Conservation (phyloP, 1,284 basidiomycete species). For the Ustilago curta region DNA sequence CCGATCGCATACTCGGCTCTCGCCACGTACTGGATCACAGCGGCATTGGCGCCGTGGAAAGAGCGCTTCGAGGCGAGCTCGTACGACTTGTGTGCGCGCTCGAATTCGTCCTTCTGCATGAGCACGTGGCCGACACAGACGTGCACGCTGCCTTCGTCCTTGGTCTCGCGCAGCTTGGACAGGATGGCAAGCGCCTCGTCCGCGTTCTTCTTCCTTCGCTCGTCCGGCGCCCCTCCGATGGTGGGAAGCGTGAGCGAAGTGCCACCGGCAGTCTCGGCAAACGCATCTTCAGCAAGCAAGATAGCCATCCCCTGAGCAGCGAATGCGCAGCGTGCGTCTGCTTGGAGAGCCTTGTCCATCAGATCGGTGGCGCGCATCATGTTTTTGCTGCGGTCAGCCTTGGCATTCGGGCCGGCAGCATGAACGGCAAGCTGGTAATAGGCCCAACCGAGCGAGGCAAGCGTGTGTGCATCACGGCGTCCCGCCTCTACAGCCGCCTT, state of each 20-base stretch:
- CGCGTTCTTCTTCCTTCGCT: constrained; percentile 55
- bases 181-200: constrained; percentile 65
- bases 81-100: constrained; percentile 65
- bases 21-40: constrained; percentile 64
- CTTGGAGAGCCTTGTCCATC: constrained; percentile 64
- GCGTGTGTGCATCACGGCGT: constrained; percentile 61
- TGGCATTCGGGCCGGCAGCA: constrained; percentile 50
- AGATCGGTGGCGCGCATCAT: constrained; percentile 66
- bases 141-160: constrained; percentile 66
- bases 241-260: constrained; percentile 31
- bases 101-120: constrained; percentile 66
- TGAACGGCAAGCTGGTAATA: constrained; percentile 67
- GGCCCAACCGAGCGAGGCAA: constrained; percentile 65
- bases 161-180: constrained; percentile 65
- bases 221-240: constrained; percentile 45
- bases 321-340: constrained; percentile 61
- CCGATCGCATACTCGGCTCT: constrained; percentile 65
- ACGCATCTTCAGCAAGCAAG: constrained; percentile 63
- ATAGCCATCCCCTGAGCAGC: constrained; percentile 68
- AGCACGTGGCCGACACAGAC: constrained; percentile 68
- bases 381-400: constrained; percentile 59
- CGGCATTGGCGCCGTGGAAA: constrained; percentile 43
- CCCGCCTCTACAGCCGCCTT: constrained; percentile 55
- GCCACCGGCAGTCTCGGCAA: constrained; percentile 53
- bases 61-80: constrained; percentile 61